Evolutionary conservation across 2,329 filamentous ascomycete species (phyloP).

Genomic region (Hypoxylon sp.): DNA sequence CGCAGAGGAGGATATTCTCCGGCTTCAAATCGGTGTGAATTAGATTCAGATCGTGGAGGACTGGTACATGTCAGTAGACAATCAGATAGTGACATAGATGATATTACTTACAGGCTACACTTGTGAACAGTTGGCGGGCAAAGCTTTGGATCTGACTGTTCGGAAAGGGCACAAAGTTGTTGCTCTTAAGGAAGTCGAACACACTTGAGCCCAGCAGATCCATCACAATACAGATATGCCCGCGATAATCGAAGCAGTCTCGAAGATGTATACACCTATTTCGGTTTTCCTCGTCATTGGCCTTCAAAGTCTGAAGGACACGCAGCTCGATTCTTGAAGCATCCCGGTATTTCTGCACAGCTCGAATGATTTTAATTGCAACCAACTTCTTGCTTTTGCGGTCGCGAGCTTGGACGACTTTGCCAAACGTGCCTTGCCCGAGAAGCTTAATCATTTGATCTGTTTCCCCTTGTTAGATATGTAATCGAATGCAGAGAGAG

Average conservation of each 20-base stretch:
- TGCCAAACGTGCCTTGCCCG: conserved; percentile 97
- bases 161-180: conserved; percentile 95
- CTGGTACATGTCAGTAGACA: conserved; percentile 62
- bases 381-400: conserved; percentile 81
- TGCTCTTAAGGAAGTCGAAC: conserved; percentile 97
- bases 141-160: conserved; percentile 99
- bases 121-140: conserved; percentile 95
- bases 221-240: conserved; percentile 92
- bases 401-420: conserved; percentile 94
- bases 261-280: conserved; percentile 97
- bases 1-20: conserved; percentile 77
- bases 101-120: conserved; percentile 86
- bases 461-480: conserved; percentile 57
- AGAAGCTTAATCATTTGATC: conserved; percentile 91
- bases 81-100: neutral
- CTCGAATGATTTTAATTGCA: conserved; percentile 97
- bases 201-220: conserved; percentile 91
- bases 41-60: conserved; percentile 95
- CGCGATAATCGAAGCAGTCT: conserved; percentile 97
- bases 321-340: conserved; percentile 94
- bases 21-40: conserved; percentile 90
- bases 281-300: conserved; percentile 91
- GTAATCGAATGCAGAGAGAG: neutral
- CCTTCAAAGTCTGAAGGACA: conserved; percentile 90
- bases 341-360: conserved; percentile 97